Evolutionary conservation across 176 grass and related monocot species (phyloP), one percentile per base, ranked within the genome.

Genomic region (Chrysopogon serrulatus): DNA sequence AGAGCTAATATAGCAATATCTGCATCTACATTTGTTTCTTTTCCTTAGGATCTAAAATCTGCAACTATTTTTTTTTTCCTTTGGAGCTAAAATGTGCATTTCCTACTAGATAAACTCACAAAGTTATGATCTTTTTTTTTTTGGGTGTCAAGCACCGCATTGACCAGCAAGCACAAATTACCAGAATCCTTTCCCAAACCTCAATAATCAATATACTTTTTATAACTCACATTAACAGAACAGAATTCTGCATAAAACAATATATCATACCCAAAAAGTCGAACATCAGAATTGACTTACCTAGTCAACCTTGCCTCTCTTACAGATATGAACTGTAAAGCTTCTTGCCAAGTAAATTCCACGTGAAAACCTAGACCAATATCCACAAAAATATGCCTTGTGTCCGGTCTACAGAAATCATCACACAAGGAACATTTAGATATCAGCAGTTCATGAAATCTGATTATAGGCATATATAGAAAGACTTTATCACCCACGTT

Each of bases 281-380:
- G 73, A 45, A 59, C 16, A 7, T 53, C 26, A 5, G 39, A 73
- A 23, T 47, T 57, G 24, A 19, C 36, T 89, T 88, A 98, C 95
- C 88, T 93, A 28, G 87, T 61, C 76, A 98, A 82, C 62, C 84
- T 88, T 71, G 89, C 88, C 84, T 95, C 95, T 83, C 68, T 88
- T 77, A 98, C 91, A 78, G 95, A 95, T 83, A 98, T 93, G 77
- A 98, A 98, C 71, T 87, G 77, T 47, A 95, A 57, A 75, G 92
- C 95, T 89, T 98, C 95, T 57, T 79, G 90, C 89, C 92, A 98
- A 90, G 85, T 95, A 63, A 95, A 95, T 86, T 95, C 95, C 65
- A 98, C 95, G 87, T 93, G 95, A 86, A 98, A 98, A 63, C 93
- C 95, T 69, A 98, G 88, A 76, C 93, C 95, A 44, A 98, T 66